Percentiles rank a stretch among this genome's conserved stretches.
Evolutionary conservation across 768 basidiomycete genomes (phyloP).

Genomic region (Filobasidium floriforme): DNA sequence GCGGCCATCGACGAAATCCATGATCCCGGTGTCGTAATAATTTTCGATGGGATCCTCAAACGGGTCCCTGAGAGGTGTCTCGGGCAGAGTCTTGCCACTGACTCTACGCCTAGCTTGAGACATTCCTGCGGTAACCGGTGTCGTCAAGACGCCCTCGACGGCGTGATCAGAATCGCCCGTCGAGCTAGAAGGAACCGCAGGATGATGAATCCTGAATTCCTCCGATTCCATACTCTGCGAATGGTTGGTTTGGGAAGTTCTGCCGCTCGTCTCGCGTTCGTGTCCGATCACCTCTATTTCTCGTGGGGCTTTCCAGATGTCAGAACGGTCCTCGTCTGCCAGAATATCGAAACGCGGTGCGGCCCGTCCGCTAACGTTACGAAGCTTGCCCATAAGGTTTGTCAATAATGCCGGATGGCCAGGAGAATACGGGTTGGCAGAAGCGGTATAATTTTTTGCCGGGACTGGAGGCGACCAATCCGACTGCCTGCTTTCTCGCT

Average conservation of each 20-base stretch:
- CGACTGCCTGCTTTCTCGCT: conserved; percentile 24
- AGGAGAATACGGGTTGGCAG: conserved; percentile 61
- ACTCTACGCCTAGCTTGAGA: conserved; percentile 2
- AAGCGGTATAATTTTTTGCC: background rate
- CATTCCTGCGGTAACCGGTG: background rate
- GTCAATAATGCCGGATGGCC: conserved; percentile 49
- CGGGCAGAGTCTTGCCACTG: background rate
- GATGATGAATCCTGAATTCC: conserved; percentile 10
- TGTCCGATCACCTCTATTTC: background rate
- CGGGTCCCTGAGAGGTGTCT: background rate
- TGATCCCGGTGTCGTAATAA: conserved; percentile 12
- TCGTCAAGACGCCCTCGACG: background rate
- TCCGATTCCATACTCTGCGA: conserved; percentile 33
- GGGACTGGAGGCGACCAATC: conserved; percentile 15
- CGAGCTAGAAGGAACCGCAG: conserved; percentile 1
- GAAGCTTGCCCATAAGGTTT: conserved; percentile 4
- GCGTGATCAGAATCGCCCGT: background rate
- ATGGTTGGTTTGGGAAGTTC: background rate
- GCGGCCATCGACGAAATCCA: background rate
- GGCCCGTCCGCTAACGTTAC: conserved; percentile 9
- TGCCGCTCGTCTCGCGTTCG: background rate
- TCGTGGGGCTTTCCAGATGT: conserved; percentile 13
- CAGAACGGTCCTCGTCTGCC: conserved; percentile 38
- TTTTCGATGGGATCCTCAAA: conserved; percentile 14
- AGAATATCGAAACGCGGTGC: conserved; percentile 38